phyloP scores from a whole-genome alignment of 2,329 filamentous ascomycete species.

The Thelonectria olida region DNA sequence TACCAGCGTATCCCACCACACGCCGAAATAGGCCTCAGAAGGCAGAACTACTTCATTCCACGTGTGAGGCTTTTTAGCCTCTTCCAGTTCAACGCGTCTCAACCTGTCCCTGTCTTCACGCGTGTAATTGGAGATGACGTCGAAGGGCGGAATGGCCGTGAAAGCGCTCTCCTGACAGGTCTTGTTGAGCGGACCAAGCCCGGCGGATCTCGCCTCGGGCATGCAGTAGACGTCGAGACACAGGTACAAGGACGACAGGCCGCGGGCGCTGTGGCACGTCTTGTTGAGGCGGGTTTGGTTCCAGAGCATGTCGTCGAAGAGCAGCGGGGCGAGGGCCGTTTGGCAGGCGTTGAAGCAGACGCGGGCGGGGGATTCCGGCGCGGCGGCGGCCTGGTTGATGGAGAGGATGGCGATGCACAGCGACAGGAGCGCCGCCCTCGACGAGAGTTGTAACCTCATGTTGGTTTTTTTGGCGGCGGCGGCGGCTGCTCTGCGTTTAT shows the following conservation, averaged over 20 bases:
- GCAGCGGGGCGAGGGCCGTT: conserved; percentile 38
- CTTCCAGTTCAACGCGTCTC: conserved; percentile 41
- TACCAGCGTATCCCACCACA: conserved; percentile 52
- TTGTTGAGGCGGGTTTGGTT: conserved; percentile 28
- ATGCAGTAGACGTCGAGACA: conserved; percentile 50
- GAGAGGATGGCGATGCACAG: not conserved
- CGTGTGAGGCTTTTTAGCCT: conserved; percentile 20
- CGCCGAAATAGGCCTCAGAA: conserved; percentile 42
- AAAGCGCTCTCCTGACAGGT: conserved; percentile 44
- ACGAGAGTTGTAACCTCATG: conserved; percentile 27
- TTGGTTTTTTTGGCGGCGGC: not conserved
- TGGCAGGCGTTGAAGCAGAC: conserved; percentile 48
- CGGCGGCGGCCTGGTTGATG: not conserved
- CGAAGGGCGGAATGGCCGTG: conserved; percentile 45
- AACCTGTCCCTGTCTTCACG: conserved; percentile 44
- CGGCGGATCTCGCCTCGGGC: conserved; percentile 32
- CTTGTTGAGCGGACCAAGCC: conserved; percentile 43
- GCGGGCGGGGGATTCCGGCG: conserved; percentile 19
- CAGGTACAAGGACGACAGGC: conserved; percentile 47
- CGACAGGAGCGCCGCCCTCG: conserved; percentile 6
- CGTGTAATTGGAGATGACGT: conserved; percentile 47
- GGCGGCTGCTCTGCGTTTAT: not conserved
- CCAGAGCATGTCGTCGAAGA: conserved; percentile 44
- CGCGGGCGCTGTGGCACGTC: conserved; percentile 43
- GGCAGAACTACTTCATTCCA: conserved; percentile 48